Evolutionary conservation across 176 grass and related monocot genomes (phyloP).

Genomic region (Tillandsia fasciculata): DNA sequence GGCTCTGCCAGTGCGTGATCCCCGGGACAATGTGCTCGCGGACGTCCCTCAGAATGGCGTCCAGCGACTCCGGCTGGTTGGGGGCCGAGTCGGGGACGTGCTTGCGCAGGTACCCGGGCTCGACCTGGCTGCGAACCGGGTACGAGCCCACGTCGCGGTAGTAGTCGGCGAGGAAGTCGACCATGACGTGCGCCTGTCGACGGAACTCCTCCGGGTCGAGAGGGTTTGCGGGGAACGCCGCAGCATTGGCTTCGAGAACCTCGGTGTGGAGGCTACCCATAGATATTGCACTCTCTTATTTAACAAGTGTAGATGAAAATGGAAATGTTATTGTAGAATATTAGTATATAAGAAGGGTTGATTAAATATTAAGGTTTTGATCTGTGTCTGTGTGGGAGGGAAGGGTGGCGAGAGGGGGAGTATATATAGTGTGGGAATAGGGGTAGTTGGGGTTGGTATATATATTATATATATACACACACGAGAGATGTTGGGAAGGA

Average conservation of each 20-base stretch:
- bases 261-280: conserved; percentile 28
- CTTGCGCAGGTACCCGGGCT: conserved; percentile 32
- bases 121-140: conserved; percentile 28
- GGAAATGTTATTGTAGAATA: too few species aligned
- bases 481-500: too few species aligned
- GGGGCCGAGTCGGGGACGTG: conserved; percentile 30
- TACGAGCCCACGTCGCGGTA: conserved; percentile 29
- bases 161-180: conserved; percentile 39
- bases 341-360: too few species aligned
- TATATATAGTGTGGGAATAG: too few species aligned
- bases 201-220: conserved; percentile 26
- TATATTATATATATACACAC: too few species aligned
- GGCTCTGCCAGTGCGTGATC: conserved; percentile 76
- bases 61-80: conserved; percentile 18
- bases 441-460: too few species aligned
- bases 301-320: neutral
- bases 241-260: neutral
- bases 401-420: too few species aligned
- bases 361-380: too few species aligned
- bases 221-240: neutral
- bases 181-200: conserved; percentile 7
- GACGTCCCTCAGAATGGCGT: conserved; percentile 37
- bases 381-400: too few species aligned
- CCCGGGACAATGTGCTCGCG: conserved; percentile 51
- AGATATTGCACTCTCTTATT: too few species aligned